phyloP scores from a whole-genome alignment of 805 yeast species.

The Candida sithepensis region DNA sequence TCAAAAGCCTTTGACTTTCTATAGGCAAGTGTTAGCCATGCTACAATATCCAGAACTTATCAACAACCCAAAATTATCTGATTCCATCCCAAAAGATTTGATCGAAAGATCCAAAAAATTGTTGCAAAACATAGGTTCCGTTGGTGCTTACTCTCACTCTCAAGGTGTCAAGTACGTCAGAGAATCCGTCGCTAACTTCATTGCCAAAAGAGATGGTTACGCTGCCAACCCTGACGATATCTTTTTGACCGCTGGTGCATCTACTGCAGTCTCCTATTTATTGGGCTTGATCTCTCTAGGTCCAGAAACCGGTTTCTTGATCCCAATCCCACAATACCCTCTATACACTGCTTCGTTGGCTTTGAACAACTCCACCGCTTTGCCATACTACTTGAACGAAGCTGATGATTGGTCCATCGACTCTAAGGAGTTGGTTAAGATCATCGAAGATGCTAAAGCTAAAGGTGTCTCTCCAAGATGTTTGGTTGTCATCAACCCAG shows the following conservation, averaged over 20 bases:
- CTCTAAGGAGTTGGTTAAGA: conserved; percentile 55
- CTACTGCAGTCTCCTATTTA: conserved; percentile 83
- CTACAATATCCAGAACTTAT: conserved; percentile 81
- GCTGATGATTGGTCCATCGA: conserved; percentile 79
- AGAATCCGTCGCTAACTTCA: conserved; percentile 76
- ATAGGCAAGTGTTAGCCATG: conserved; percentile 83
- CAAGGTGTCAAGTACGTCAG: conserved; percentile 80
- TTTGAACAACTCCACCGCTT: conserved; percentile 72
- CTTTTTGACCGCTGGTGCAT: conserved; percentile 90
- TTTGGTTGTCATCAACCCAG: conserved; percentile 93
- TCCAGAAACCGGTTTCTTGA: conserved; percentile 71
- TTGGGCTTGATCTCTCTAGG: conserved; percentile 68
- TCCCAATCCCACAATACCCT: conserved; percentile 98
- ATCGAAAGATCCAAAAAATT: conserved; percentile 63
- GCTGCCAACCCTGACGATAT: conserved; percentile 66
- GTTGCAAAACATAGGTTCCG: conserved; percentile 65
- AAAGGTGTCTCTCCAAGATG: conserved; percentile 67
- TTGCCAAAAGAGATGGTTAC: conserved; percentile 73
- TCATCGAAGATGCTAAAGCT: conserved; percentile 44
- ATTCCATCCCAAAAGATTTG: conserved; percentile 61
- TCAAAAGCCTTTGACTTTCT: conserved; percentile 93
- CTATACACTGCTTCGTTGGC: conserved; percentile 93
- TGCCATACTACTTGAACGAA: conserved; percentile 87
- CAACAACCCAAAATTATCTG: conserved; percentile 27
- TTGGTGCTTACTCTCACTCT: conserved; percentile 94